Conservation (phyloP, 2,329 filamentous ascomycete genomes). For the Teratosphaeria viscida region DNA sequence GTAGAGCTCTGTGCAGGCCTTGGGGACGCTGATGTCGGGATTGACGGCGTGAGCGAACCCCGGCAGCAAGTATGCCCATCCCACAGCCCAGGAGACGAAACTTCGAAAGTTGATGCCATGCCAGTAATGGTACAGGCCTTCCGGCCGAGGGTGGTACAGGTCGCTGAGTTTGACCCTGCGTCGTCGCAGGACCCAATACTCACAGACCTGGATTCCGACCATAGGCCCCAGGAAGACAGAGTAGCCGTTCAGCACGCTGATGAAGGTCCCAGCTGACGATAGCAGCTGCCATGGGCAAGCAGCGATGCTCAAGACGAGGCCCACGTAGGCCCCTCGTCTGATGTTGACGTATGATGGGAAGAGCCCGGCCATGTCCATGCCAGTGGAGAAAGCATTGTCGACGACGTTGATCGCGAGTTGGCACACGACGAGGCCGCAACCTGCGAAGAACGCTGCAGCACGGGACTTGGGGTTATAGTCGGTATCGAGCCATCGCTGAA, state of each 20-base stretch:
- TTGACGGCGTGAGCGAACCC: slow-evolving; percentile 37
- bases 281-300: slow-evolving; percentile 45
- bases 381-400: slow-evolving; percentile 41
- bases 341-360: slow-evolving; percentile 42
- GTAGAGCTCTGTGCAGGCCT: slow-evolving; percentile 30
- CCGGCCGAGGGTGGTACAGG: slow-evolving; percentile 29
- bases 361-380: slow-evolving; percentile 44
- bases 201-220: slow-evolving; percentile 34
- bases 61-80: slow-evolving; percentile 17
- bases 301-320: slow-evolving; percentile 34
- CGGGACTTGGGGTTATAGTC: slow-evolving; percentile 24
- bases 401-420: slow-evolving; percentile 37
- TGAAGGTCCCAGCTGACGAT: slow-evolving; percentile 36
- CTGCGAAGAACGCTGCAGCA: slow-evolving; percentile 38
- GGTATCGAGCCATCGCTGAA: slow-evolving; percentile 28
- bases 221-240: slow-evolving; percentile 38
- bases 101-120: slow-evolving; percentile 37
- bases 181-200: slow-evolving; percentile 36
- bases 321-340: slow-evolving; percentile 42
- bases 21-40: slow-evolving; percentile 26
- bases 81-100: slow-evolving; percentile 31
- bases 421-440: slow-evolving; percentile 34
- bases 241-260: slow-evolving; percentile 37
- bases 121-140: slow-evolving; percentile 34
- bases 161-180: slow-evolving; percentile 33